A percentile compares a stretch with the other conserved stretches of the same genome.
These are phyloP conservation scores for Andrographis paniculata DNA, from an alignment of 305 asterid species.

Conservation along the genomic window DNA sequence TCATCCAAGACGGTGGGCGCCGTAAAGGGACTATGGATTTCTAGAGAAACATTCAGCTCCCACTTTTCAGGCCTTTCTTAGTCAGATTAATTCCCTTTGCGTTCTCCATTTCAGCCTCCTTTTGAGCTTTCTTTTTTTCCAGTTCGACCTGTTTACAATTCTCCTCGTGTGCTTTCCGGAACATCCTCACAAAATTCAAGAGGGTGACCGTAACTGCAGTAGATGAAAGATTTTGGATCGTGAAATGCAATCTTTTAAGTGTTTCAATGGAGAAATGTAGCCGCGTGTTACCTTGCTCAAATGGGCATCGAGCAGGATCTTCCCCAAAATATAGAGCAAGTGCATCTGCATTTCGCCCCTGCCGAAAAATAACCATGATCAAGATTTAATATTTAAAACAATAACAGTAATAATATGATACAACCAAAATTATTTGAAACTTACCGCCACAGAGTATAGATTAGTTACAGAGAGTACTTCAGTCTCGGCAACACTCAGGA, in stretches of 20 bases:
- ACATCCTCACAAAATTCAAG: constrained; percentile 81
- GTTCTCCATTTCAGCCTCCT: constrained; percentile 68
- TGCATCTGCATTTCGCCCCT: constrained; percentile 99
- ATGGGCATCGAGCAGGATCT: constrained; percentile 95
- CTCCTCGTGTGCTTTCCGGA: constrained; percentile 94
- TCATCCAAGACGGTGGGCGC: too few species aligned
- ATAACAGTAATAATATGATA: constrained; percentile 4
- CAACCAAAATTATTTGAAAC: constrained; percentile 8
- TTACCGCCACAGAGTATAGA: constrained; percentile 83
- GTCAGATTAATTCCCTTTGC: constrained; percentile 39
- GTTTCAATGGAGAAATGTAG: neutral
- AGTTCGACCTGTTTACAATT: constrained; percentile 87
- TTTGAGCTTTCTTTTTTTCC: constrained; percentile 93
- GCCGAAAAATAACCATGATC: constrained; percentile 20
- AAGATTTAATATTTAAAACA: constrained; percentile 9
- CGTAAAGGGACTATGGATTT: constrained; percentile 15
- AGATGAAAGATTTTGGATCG: constrained; percentile 18
- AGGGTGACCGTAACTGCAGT: constrained; percentile 84
- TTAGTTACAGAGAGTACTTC: constrained; percentile 65
- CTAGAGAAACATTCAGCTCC: constrained; percentile 16
- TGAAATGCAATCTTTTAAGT: constrained; percentile 11
- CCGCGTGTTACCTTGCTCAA: constrained; percentile 79
- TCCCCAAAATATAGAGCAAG: constrained; percentile 92
- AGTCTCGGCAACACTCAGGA: constrained; percentile 65
- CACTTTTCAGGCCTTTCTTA: neutral